Evolutionary conservation across 108 stramenopile species (phyloP), one percentile per base, ranked within the genome.

Genomic region (Schizochytrium sp.): DNA sequence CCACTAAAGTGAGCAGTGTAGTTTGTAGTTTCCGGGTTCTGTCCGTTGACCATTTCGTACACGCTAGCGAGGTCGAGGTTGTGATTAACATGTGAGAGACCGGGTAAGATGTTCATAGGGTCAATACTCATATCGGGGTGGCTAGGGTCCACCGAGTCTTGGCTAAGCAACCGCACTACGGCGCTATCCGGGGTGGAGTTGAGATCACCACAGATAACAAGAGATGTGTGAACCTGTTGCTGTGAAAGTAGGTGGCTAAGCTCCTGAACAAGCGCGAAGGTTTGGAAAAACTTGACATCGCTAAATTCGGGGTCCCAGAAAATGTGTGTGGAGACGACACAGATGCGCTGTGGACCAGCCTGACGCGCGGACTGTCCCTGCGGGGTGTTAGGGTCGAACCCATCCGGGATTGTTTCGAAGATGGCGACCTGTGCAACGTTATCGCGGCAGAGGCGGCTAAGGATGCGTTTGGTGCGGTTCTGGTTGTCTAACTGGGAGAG

Each of bases 241-340:
- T 91, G 56, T 94, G 94, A 87, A 97, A 98, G 44, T 5, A 83
- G 13, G 47, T 96, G 95, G 89, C 98, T 97, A 88, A 99, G 93
- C 91, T 98, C 97, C 90, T 97, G 96, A 87, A 98, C 88, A 41
- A 99, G 94, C 72, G 96, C 95, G 94, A 96, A 95, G 41, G 97
- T 93, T 91, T 99, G 99, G 97, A 98, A 99, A 45, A 99, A 94
- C 96, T 99, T 99, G 87, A 98, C 97, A 92, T 99, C 99, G 40
- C 97, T 97, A 88, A 93, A 97, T 90, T 98, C 97, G 88, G 97
- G 97, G 95, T 99, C 96, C 90, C 96, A 96, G 94, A 98, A 98
- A n/a, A 99, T 92, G 93, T 99, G 99, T 10, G 99, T 99, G 89
- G 98, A 98, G 19, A 97, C 97, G 89, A 99, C 95, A 90, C 97